Conservation (phyloP, 2,329 filamentous ascomycete genomes). For the Pseudovirgaria hyperparasitica region DNA sequence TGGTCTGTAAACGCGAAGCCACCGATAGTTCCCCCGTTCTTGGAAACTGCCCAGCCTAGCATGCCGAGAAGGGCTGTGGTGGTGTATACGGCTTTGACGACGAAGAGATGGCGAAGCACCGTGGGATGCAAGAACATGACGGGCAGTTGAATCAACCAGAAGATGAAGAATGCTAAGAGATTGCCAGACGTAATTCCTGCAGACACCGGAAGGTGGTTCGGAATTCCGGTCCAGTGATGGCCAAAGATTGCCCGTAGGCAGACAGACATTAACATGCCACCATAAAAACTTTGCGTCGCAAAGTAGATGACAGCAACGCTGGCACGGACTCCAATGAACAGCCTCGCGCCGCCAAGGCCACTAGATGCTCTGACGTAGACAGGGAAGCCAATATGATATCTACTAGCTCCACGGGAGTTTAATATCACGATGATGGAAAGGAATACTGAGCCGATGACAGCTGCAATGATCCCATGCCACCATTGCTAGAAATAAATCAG, state of each 20-base stretch:
- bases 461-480: too few species aligned
- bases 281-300: too few species aligned
- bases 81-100: slow-evolving; percentile 5
- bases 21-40: slow-evolving; percentile 5
- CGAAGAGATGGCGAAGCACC: slow-evolving; percentile 10
- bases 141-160: slow-evolving; percentile 13
- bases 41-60: slow-evolving; percentile 3
- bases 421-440: too few species aligned
- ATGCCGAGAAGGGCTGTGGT: slow-evolving; percentile 2
- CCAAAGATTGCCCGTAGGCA: slow-evolving; percentile 28
- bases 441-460: too few species aligned
- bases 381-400: too few species aligned
- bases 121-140: slow-evolving; percentile 15
- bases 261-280: slow-evolving; percentile 23
- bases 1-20: too few species aligned
- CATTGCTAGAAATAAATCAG: too few species aligned
- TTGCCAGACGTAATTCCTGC: slow-evolving; percentile 25
- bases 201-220: slow-evolving; percentile 31
- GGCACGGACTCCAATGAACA: too few species aligned
- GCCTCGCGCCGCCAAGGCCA: too few species aligned
- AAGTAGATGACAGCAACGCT: too few species aligned
- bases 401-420: too few species aligned
- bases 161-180: slow-evolving; percentile 16
- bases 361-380: too few species aligned
- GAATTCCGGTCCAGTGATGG: slow-evolving; percentile 25